Evolutionary conservation across 805 yeast species (phyloP).

Genomic region (Metschnikowia matae): DNA sequence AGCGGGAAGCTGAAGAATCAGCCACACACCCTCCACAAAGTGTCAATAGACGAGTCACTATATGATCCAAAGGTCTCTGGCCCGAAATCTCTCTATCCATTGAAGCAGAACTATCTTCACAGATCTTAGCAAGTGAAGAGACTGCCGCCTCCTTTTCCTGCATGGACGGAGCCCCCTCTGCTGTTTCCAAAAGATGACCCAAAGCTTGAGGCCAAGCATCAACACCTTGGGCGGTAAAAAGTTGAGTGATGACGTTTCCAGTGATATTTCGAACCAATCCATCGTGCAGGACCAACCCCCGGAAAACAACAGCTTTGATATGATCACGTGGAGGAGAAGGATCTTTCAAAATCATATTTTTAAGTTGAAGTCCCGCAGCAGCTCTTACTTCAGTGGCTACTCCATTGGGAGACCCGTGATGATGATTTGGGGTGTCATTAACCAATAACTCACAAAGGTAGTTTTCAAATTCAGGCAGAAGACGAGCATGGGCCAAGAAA

Average conservation of each 20-base stretch:
- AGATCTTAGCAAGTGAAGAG: slow-evolving; percentile 77
- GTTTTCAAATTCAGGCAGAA: slow-evolving; percentile 74
- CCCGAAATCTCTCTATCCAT: slow-evolving; percentile 66
- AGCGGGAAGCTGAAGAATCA: slow-evolving; percentile 43
- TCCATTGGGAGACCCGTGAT: background rate
- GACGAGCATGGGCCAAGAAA: slow-evolving; percentile 64
- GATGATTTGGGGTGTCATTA: slow-evolving; percentile 31
- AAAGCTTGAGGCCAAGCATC: slow-evolving; percentile 70
- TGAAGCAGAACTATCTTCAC: slow-evolving; percentile 75
- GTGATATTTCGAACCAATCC: slow-evolving; percentile 79
- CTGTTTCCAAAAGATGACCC: slow-evolving; percentile 62
- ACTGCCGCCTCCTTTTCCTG: slow-evolving; percentile 67
- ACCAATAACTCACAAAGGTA: slow-evolving; percentile 71
- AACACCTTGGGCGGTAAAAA: slow-evolving; percentile 67
- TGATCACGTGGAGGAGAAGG: slow-evolving; percentile 28
- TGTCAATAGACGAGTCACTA: slow-evolving; percentile 37
- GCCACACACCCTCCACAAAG: background rate
- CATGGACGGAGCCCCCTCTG: slow-evolving; percentile 10
- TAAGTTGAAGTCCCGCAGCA: slow-evolving; percentile 81
- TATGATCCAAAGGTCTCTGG: slow-evolving; percentile 59
- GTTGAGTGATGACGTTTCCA: slow-evolving; percentile 83
- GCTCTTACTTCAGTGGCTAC: slow-evolving; percentile 64
- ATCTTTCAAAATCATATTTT: slow-evolving; percentile 59
- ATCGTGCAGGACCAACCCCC: slow-evolving; percentile 53
- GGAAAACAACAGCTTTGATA: slow-evolving; percentile 42